Base-by-base conservation (phyloP, 345 rosid genomes). In the Arabidopsis arenosa region DNA sequence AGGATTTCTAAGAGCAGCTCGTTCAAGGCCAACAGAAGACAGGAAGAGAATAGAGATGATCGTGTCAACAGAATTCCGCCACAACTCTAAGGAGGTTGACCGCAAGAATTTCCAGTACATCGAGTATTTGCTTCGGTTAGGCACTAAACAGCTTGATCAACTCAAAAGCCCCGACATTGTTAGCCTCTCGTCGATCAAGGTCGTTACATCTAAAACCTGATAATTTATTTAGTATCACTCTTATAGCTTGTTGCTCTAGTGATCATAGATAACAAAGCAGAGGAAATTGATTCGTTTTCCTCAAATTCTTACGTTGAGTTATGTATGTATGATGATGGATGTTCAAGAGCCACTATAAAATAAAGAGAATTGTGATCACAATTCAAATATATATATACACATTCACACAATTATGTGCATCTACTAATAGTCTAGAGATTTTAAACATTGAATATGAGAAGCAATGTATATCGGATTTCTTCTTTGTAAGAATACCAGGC, bases 1-100 rank as follows among this genome's bases (percentile, higher is more conserved):
- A 64, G 93, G 89, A 9, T 91, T 93, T 74, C 73, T 93, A n/a
- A 85, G 98, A 70, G 93, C 90, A 64, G 88, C 92, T 53, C 93
- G 92, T 62, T 81, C 77, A 2, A 93, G 89, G 78, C 66, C 88
- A 59, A 51, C 62, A 0, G 88, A 93, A 55, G 96, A 89, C 36
- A 81, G 89, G 33, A 71, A 35, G 49, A 80, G 75, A 67, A 85
- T 93, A 74, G 91, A 91, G 79, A 80, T 80, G 54, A 62, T 89
- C 8, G 97, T 93, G 21, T 80, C 93, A 2, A 66, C 78, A 1
- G 91, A 90, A 79, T 93, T 93, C 68, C 90, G 85, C 48, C 84
- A 70, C 39, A 84, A 87, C 51, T 86, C 93, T 15, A 79, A 75
- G 68, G 78, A 87, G 77, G 86, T 91, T 7, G 98, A 93, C 72